phyloP scores from a whole-genome alignment of 352 stramenopile genomes.

The Phytophthora capsici region DNA sequence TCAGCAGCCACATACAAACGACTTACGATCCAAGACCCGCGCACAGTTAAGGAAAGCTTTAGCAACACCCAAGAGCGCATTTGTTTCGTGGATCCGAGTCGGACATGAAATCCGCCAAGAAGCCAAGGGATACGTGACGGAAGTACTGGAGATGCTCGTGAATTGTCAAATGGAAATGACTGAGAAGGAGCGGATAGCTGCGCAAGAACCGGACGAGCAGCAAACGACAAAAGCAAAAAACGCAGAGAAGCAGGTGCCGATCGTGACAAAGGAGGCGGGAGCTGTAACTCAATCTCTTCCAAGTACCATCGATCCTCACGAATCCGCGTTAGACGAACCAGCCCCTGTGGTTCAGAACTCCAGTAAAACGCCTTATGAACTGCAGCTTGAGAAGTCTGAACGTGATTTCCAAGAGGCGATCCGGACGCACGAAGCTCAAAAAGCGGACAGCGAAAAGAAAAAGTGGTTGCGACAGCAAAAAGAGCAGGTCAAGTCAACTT shows the following conservation, averaged over 20 bases:
- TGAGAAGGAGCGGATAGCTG: constrained; percentile 15
- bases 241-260: background rate
- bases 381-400: constrained; percentile 56
- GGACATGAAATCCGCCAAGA: constrained; percentile 92
- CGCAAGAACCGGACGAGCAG: background rate
- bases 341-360: background rate
- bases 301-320: background rate
- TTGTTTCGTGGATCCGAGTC: constrained; percentile 89
- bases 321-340: background rate
- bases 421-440: constrained; percentile 47
- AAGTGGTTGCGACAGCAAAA: constrained; percentile 30
- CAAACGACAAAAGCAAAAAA: background rate
- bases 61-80: constrained; percentile 63
- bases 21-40: constrained; percentile 59
- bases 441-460: constrained; percentile 47
- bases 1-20: constrained; percentile 58
- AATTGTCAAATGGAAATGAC: constrained; percentile 43
- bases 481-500: background rate
- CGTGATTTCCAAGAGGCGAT: constrained; percentile 51
- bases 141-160: constrained; percentile 86
- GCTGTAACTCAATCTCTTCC: background rate
- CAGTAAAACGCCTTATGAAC: constrained; percentile 47
- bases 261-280: constrained; percentile 1
- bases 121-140: constrained; percentile 78
- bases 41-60: constrained; percentile 61